Base-by-base conservation (phyloP, 805 yeast species). In the Candida glaebosa region DNA sequence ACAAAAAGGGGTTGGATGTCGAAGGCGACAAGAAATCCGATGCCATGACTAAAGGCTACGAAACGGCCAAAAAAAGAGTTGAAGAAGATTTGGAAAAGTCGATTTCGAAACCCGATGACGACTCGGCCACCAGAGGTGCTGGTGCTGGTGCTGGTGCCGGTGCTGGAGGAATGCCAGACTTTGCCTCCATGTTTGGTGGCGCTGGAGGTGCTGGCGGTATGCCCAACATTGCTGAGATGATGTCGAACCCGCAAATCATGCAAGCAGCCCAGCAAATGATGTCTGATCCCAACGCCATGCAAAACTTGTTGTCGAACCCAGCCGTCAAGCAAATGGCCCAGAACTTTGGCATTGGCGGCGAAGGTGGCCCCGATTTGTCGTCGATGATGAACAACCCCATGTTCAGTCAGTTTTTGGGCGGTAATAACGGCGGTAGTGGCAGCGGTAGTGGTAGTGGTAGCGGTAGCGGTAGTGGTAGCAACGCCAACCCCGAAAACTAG, bases 161-260 rank as follows among this genome's bases (percentile, higher is more conserved):
- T 34, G 65, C 65, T 15, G 70, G 70, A 34, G 95, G 93, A 1
- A 53, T 85, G 60, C 95, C 95, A 30, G 96, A 87, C 54, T 63
- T 87, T 19, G 64, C 88, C n/a, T 72, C 76, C 25, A 71, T 84
- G 81, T 70, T 84, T 47, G 87, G 87, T 31, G 79, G 78, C 41
- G 77, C 78, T 47, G 87, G 87, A 30, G 79, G 78, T 41, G 77
- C 78, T 26, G 91, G 90, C 33, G 90, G 89, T 17, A 77, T 81
- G 71, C 82, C 87, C 51, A 74, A 78, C 49, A 69, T 88, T 42
- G 71, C 79, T 37, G 78, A 81, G 22, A 62, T 90, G 68, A 75
- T 90, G 82, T 81, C 76, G 64, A 89, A 90, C 65, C 99, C 99
- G n/a, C 91, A 83, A 64, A 63, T 91, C 46, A 84, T 84, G 84